Percentiles rank a stretch among this genome's conserved stretches.
phyloP scores from a whole-genome alignment of 164 flowering plant species.

The Aristolochia fimbriata region DNA sequence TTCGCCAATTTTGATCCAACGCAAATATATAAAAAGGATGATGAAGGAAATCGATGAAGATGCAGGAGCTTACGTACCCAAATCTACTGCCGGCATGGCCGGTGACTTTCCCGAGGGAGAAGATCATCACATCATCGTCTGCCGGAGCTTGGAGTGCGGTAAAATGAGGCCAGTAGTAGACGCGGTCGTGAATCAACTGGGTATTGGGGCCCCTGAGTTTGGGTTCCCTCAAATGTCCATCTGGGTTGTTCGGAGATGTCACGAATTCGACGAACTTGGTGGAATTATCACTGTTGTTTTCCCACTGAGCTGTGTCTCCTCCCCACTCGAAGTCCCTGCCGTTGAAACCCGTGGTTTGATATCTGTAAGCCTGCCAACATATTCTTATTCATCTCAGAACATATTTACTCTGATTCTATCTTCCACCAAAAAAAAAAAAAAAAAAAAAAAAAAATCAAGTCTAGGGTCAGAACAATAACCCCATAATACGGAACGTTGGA shows the following conservation, averaged over 20 bases:
- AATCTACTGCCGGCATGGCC: conserved; percentile 79
- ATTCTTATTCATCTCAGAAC: neutral
- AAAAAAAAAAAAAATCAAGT: neutral
- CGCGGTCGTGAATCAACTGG: conserved; percentile 43
- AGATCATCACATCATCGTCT: conserved; percentile 54
- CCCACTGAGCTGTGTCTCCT: conserved; percentile 39
- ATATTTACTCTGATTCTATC: too few relatives aligned
- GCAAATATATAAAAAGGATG: too few relatives aligned
- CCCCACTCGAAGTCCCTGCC: conserved; percentile 26
- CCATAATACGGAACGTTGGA: conserved; percentile 48
- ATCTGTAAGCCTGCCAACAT: conserved; percentile 22
- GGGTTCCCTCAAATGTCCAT: conserved; percentile 37
- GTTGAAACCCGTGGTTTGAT: conserved; percentile 28
- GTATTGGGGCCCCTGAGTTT: conserved; percentile 28
- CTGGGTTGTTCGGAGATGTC: conserved; percentile 79
- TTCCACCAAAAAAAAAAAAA: too few relatives aligned
- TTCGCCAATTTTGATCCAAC: too few relatives aligned
- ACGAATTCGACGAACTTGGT: conserved; percentile 46
- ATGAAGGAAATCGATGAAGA: too few relatives aligned
- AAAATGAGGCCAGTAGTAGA: conserved; percentile 77
- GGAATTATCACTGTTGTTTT: conserved; percentile 15
- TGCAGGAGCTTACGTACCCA: conserved; percentile 35
- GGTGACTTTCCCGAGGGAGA: conserved; percentile 62
- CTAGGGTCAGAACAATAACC: conserved; percentile 19
- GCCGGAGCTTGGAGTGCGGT: conserved; percentile 54